Base-by-base conservation (phyloP, 768 basidiomycete species). In the Xanthoconium purpureum region DNA sequence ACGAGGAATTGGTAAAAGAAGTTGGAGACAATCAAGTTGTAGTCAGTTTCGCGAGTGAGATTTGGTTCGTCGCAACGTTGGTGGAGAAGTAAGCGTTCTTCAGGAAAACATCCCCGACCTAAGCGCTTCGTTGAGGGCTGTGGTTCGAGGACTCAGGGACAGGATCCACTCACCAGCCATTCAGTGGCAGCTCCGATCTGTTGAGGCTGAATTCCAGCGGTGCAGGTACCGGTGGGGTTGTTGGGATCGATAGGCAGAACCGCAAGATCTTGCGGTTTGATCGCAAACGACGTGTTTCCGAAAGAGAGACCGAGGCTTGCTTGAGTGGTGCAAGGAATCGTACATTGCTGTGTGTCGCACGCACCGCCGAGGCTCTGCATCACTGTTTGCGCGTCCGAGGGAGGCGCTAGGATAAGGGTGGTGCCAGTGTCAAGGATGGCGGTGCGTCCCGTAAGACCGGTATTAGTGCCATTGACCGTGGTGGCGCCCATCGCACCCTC, bases 11-110 rank as follows among this genome's bases (percentile, higher is more conserved):
- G 14, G 13, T 14, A 18, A 24, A 43, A 33, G 28, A 28, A 35
- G 11, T 17, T 35, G 42, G 18, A 12, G 11, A 4, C 11, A 7
- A 45, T 66, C 50, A 71, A 24, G 47, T 24, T 32, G 68, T 78
- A 12, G 75, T 73, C 51, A 83, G 75, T 63, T 81, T 77, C 24
- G 85, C 86, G 56, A 89, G 77, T 28, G 78, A 82, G 33, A 89
- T 74, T 39, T 78, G 73, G 66, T 88, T 86, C 61, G 78, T 77
- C 12, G 58, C 68, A 14, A 82, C 80, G 60, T 90, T 75, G 12
- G 81, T 84, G 7, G 85, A 86, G 68, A 86, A 85, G 67, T 88
- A 88, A 1, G 78, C 87, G 63, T 88, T 90, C 80, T 89, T 89
- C 65, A 89, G 73, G 77, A 89, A 89, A 28, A 84, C 84, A 61